Evolutionary conservation across 164 flowering plant genomes (phyloP).

Genomic region (Paratinospora sagittata): DNA sequence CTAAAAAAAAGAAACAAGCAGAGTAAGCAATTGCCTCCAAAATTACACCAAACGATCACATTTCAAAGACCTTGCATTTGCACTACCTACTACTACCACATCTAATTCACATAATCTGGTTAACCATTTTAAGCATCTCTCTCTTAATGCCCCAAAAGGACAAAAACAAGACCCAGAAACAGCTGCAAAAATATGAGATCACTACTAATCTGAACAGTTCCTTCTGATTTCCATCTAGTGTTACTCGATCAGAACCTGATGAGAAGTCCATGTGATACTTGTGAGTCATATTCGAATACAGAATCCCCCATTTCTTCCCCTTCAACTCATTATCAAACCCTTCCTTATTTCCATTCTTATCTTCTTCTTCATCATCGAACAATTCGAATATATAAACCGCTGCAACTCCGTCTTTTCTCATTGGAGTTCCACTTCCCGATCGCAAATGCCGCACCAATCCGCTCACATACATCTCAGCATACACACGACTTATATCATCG

Average conservation of each 20-base stretch:
- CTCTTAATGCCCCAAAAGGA: too few species aligned
- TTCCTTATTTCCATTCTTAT: neutral
- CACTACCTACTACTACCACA: too few species aligned
- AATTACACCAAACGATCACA: too few species aligned
- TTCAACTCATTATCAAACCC: conserved; percentile 3
- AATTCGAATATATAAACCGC: conserved; percentile 58
- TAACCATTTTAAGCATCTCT: too few species aligned
- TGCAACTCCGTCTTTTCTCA: conserved; percentile 55
- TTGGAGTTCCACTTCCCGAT: conserved; percentile 59
- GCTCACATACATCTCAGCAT: conserved; percentile 51
- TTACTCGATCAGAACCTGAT: conserved; percentile 19
- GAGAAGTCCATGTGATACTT: conserved; percentile 47
- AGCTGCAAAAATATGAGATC: too few species aligned
- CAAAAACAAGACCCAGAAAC: too few species aligned
- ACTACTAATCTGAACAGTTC: too few species aligned
- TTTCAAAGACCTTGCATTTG: too few species aligned
- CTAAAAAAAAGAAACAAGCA: too few species aligned
- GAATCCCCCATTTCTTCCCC: conserved; percentile 45
- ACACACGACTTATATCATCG: conserved; percentile 35
- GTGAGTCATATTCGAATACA: conserved; percentile 45
- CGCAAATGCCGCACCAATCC: conserved; percentile 55
- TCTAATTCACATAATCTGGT: too few species aligned
- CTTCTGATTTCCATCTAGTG: too few species aligned
- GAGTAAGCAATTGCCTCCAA: too few species aligned
- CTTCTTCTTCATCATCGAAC: conserved; percentile 32